Conservation (phyloP, 345 rosid genomes). For the Turritis glabra region DNA sequence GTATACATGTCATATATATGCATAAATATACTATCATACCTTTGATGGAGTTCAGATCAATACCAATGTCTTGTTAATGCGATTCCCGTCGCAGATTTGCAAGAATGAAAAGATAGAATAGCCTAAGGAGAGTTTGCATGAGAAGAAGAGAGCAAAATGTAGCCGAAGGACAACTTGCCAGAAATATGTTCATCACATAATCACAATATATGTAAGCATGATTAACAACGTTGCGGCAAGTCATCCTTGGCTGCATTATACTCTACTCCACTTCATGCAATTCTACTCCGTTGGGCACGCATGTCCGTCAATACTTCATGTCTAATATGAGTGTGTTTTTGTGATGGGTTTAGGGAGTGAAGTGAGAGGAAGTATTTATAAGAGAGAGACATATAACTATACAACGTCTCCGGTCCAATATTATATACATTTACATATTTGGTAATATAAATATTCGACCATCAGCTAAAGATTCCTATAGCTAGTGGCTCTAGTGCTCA, state of each 20-base stretch:
- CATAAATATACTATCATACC: slow-evolving; percentile 14
- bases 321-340: not conserved
- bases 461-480: slow-evolving; percentile 29
- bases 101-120: not conserved
- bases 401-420: slow-evolving; percentile 23
- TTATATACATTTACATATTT: slow-evolving; percentile 11
- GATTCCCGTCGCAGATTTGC: not conserved
- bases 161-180: slow-evolving; percentile 64
- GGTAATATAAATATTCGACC: slow-evolving; percentile 29
- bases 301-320: not conserved
- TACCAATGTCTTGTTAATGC: not conserved
- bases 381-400: slow-evolving; percentile 23
- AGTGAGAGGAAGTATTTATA: slow-evolving; percentile 34
- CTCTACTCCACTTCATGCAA: slow-evolving; percentile 49
- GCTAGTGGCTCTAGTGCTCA: slow-evolving; percentile 44
- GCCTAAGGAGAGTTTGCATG: slow-evolving; percentile 42
- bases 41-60: not conserved
- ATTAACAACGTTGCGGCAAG: slow-evolving; percentile 44
- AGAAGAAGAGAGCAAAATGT: slow-evolving; percentile 52
- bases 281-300: slow-evolving; percentile 26
- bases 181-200: not conserved
- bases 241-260: slow-evolving; percentile 67
- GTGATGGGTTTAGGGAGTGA: slow-evolving; percentile 19
- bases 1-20: no score
- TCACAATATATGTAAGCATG: not conserved